Conservation (phyloP, 2,329 filamentous ascomycete species). For the Epicoccum sorghinum region DNA sequence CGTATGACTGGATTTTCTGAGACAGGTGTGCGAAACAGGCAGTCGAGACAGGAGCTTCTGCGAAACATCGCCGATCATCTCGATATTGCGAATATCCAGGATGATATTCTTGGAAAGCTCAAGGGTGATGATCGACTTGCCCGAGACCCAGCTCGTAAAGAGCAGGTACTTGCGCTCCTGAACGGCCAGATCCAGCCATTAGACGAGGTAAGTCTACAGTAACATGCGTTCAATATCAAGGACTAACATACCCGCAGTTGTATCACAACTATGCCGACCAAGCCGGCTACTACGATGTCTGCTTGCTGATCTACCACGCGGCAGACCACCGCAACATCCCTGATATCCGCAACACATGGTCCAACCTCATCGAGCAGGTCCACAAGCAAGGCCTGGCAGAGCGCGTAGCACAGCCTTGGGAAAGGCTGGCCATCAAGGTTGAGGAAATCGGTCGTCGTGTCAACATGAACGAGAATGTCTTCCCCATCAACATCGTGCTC, state of each 20-base stretch:
- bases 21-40: constrained; percentile 57
- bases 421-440: constrained; percentile 68
- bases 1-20: constrained; percentile 74
- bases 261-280: constrained; percentile 92
- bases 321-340: constrained; percentile 89
- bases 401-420: constrained; percentile 66
- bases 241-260: constrained; percentile 61
- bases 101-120: constrained; percentile 83
- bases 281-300: constrained; percentile 92
- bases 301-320: constrained; percentile 87
- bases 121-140: constrained; percentile 73
- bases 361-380: constrained; percentile 75
- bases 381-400: constrained; percentile 56
- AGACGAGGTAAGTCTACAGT: constrained; percentile 67
- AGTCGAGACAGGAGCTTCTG: constrained; percentile 82
- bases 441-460: constrained; percentile 63
- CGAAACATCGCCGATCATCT: constrained; percentile 85
- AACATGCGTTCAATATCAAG: constrained; percentile 14
- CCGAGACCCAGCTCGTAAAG: constrained; percentile 60
- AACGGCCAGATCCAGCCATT: constrained; percentile 80
- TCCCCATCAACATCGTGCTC: constrained; percentile 56
- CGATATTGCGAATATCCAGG: constrained; percentile 93
- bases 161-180: constrained; percentile 69
- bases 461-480: constrained; percentile 61
- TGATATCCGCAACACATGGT: constrained; percentile 85